phyloP scores from a whole-genome alignment of 148 eudicot genomes.

The Cornus controversa region DNA sequence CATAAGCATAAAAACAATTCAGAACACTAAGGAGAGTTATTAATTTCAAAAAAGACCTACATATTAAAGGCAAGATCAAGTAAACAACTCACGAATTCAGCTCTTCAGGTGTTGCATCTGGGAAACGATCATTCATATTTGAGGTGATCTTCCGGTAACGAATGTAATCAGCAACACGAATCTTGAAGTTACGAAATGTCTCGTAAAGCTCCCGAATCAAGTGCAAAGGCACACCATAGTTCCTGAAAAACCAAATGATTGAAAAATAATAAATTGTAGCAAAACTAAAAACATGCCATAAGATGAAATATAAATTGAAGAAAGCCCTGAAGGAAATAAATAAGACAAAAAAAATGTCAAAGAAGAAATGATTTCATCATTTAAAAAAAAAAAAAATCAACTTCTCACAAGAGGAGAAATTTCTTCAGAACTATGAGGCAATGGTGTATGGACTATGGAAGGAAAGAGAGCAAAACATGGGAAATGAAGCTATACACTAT shows the following conservation, averaged over 20 bases:
- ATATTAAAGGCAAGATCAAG: not conserved
- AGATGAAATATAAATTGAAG: not conserved
- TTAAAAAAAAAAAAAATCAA: not conserved
- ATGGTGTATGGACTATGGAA: not conserved
- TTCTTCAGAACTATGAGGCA: not conserved
- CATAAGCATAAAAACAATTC: conserved; percentile 23
- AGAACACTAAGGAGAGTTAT: conserved; percentile 8
- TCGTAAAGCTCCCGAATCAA: conserved; percentile 97
- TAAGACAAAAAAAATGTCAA: not conserved
- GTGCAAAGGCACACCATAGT: conserved; percentile 96
- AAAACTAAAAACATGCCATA: not conserved
- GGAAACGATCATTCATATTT: conserved; percentile 99
- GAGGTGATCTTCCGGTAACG: conserved; percentile 97
- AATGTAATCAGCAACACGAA: conserved; percentile 92
- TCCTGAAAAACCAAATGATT: conserved; percentile 36
- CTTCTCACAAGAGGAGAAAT: not conserved
- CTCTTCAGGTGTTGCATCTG: conserved; percentile 97
- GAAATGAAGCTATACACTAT: not conserved
- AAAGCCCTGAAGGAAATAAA: not conserved
- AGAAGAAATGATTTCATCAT: not conserved
- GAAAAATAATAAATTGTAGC: not conserved
- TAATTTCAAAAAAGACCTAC: not conserved
- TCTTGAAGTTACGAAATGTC: conserved; percentile 93
- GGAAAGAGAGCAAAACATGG: not conserved
- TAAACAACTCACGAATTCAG: conserved; percentile 54